Conservation (phyloP, 2,329 filamentous ascomycete species). For the Colletotrichum limetticola region DNA sequence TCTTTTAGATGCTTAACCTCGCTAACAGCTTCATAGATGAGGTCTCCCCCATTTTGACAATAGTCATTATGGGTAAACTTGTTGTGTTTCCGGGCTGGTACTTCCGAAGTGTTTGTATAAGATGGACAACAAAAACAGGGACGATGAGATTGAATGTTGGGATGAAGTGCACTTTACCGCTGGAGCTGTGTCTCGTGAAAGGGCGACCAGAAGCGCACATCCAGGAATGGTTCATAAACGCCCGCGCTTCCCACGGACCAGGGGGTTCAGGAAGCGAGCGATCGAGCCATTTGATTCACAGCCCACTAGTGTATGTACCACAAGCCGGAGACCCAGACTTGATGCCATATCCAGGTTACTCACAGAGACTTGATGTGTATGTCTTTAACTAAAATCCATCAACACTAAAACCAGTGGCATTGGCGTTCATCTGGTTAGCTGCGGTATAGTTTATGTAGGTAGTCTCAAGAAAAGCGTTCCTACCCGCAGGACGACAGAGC, state of each 20-base stretch:
- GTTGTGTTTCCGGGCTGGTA: conserved; percentile 31
- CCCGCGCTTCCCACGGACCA: neutral
- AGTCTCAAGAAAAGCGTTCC: neutral
- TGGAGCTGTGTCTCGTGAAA: conserved; percentile 10
- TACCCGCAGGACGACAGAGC: too few relatives aligned
- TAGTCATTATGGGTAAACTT: conserved; percentile 33
- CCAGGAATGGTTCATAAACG: conserved; percentile 18
- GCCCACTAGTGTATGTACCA: too few relatives aligned
- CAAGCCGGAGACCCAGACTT: too few relatives aligned
- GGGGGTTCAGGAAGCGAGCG: neutral
- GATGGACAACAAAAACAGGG: conserved; percentile 32
- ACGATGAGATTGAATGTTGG: conserved; percentile 28
- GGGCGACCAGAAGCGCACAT: conserved; percentile 23
- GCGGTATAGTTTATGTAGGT: neutral
- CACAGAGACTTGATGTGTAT: too few relatives aligned
- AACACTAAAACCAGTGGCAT: too few relatives aligned
- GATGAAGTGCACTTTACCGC: conserved; percentile 27
- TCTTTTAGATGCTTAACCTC: neutral
- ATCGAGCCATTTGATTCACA: too few relatives aligned
- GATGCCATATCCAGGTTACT: too few relatives aligned
- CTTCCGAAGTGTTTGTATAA: conserved; percentile 35
- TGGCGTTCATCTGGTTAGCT: neutral
- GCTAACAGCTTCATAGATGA: conserved; percentile 12
- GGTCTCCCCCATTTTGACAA: conserved; percentile 33
- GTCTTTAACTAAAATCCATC: too few relatives aligned